Conservation (phyloP, 2,329 filamentous ascomycete genomes). For the Cladosporium sp. region DNA sequence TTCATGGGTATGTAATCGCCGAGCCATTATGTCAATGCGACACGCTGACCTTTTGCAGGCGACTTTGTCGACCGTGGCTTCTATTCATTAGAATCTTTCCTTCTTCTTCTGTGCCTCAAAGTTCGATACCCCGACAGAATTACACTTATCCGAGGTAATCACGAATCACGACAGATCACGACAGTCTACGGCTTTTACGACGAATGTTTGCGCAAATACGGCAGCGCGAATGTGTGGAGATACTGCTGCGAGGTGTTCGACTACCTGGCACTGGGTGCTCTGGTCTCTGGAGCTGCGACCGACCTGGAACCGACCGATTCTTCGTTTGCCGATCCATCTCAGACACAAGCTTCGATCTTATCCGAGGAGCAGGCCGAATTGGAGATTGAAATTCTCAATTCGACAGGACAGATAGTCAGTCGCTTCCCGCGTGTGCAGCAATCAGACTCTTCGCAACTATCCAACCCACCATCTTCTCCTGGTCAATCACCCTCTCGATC, state of each 20-base stretch:
- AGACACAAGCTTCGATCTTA: slow-evolving; percentile 44
- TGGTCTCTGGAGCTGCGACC: slow-evolving; percentile 78
- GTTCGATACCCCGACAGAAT: slow-evolving; percentile 96
- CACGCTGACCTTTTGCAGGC: slow-evolving; percentile 45
- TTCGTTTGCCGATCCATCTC: slow-evolving; percentile 44
- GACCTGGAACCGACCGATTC: slow-evolving; percentile 59
- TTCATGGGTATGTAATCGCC: slow-evolving; percentile 69
- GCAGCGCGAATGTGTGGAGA: slow-evolving; percentile 89
- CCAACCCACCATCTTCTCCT: slow-evolving; percentile 34
- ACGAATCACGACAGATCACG: slow-evolving; percentile 90
- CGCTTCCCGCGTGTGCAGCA: slow-evolving; percentile 55
- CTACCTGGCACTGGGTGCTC: slow-evolving; percentile 84
- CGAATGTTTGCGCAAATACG: slow-evolving; percentile 92
- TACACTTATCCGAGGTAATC: slow-evolving; percentile 77
- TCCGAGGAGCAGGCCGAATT: slow-evolving; percentile 61
- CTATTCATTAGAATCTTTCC: slow-evolving; percentile 95
- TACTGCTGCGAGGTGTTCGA: slow-evolving; percentile 97
- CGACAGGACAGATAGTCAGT: slow-evolving; percentile 72
- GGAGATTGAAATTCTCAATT: slow-evolving; percentile 90
- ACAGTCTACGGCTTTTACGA: slow-evolving; percentile 98
- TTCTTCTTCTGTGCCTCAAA: slow-evolving; percentile 91
- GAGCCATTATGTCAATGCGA: slow-evolving; percentile 21
- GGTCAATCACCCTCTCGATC: slow-evolving; percentile 30
- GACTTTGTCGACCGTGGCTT: slow-evolving; percentile 98
- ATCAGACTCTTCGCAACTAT: slow-evolving; percentile 21